Base-by-base conservation (phyloP, 2,329 filamentous ascomycete species). In the Penicillium sp. region DNA sequence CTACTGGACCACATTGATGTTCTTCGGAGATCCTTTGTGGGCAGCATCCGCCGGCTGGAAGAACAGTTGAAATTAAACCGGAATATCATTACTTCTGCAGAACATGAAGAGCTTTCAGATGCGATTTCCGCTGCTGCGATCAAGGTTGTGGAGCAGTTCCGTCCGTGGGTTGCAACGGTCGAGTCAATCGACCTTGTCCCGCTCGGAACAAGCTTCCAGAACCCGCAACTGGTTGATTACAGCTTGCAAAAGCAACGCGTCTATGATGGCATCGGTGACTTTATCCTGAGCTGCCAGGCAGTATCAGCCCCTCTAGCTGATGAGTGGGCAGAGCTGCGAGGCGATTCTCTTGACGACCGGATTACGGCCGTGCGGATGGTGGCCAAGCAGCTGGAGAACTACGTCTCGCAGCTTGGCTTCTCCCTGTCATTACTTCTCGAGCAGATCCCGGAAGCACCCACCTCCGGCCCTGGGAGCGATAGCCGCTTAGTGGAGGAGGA, bases 291-390 rank as follows among this genome's bases (percentile, higher is more conserved):
- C 50, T 96, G 91, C 63, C 93, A 98, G 71, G 84, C 88, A 23
- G 87, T 97, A n/a, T 88, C 90, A 5, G 89, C 89, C 7, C 93
- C 93, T 5, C 72, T 98, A 38, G 88, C 87, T 7, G 93, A 98
- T 66, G 93, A 98, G 72, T 98, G 93, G 93, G 83, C 91, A 3
- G 90, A 95, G 66, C 78, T 91, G n/a, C 84, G 90, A 38, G 89
- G 90, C 1, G 89, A 95, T 66, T 88, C 91, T 6, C 76, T 98
- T 27, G 92, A 96, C 64, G 89, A 89, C 58, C 84, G 93, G 20
- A 72, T 97, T 24, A 87, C 87, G 56, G 86, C 88, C 55, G 89
- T 96, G 50, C 82, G 87, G 45, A 79, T 83, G 50, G 87, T 89
- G 53, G 83, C 86, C 8, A 82, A 87, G 59, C 87, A 92, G 41